These are phyloP conservation scores for Spinellus fusiger DNA, from an alignment of 192 early-diverging fungal species.

Conservation along the genomic window DNA sequence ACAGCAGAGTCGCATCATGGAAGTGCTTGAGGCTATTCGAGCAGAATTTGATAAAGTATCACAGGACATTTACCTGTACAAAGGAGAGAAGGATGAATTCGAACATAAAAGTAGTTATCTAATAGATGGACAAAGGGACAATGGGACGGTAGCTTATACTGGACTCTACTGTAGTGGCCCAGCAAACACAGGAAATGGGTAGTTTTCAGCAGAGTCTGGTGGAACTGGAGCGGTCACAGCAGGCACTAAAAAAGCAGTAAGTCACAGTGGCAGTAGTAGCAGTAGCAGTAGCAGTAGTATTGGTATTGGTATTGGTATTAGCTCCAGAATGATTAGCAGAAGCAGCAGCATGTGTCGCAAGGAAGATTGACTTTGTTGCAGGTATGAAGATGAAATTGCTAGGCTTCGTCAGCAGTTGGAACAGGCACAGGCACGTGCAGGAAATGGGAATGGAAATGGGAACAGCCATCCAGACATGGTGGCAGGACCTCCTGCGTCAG, in stretches of 20 bases:
- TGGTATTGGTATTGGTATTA: background rate
- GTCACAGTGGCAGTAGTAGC: background rate
- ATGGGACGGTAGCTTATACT: background rate
- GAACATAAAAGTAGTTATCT: slow-evolving; percentile 72
- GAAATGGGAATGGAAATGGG: slow-evolving; percentile 27
- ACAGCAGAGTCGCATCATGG: slow-evolving; percentile 57
- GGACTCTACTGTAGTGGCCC: slow-evolving; percentile 44
- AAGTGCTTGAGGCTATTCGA: slow-evolving; percentile 78
- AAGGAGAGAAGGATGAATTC: slow-evolving; percentile 79
- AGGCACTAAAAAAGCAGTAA: slow-evolving; percentile 73
- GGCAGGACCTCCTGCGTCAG: slow-evolving; percentile 29
- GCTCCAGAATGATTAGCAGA: background rate
- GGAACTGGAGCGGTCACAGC: slow-evolving; percentile 80
- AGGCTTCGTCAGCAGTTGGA: slow-evolving; percentile 82
- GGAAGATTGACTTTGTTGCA: slow-evolving; percentile 8
- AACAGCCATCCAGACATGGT: slow-evolving; percentile 5
- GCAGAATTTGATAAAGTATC: slow-evolving; percentile 72
- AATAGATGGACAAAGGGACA: background rate
- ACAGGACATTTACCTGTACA: slow-evolving; percentile 67
- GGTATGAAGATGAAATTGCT: slow-evolving; percentile 80
- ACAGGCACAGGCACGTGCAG: slow-evolving; percentile 49
- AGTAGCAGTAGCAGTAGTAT: background rate
- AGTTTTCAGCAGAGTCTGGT: slow-evolving; percentile 67
- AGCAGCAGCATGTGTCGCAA: background rate
- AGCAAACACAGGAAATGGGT: slow-evolving; percentile 76